A percentile compares a stretch with the other conserved stretches of the same genome.
Evolutionary conservation across 2,329 filamentous ascomycete species (phyloP).

Genomic region (Cucurbitaria berberidis): DNA sequence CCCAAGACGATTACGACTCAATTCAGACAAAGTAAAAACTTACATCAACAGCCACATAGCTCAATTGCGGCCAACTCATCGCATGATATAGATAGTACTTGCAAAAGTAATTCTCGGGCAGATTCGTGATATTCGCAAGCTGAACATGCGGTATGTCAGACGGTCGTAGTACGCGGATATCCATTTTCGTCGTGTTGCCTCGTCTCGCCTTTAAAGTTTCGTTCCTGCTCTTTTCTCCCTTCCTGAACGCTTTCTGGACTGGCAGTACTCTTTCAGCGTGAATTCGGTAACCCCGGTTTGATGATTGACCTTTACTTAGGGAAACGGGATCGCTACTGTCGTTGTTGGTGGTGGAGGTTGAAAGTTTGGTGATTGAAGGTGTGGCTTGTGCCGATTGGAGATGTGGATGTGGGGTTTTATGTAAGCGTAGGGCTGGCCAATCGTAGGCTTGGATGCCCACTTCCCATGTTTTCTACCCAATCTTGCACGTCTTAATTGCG

Average conservation of each 20-base stretch:
- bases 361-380: not conserved
- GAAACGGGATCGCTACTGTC: not conserved
- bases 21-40: slow-evolving; percentile 24
- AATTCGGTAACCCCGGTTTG: no score
- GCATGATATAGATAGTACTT: slow-evolving; percentile 99
- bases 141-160: slow-evolving; percentile 91
- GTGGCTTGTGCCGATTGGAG: slow-evolving; percentile 7
- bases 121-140: slow-evolving; percentile 97
- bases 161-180: slow-evolving; percentile 84
- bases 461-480: no score
- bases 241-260: no score
- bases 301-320: no score
- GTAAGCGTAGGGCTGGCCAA: slow-evolving; percentile 14
- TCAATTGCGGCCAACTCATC: slow-evolving; percentile 95
- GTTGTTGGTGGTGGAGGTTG: not conserved
- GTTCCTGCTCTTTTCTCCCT: no score
- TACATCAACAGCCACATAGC: slow-evolving; percentile 90
- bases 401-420: slow-evolving; percentile 4
- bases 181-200: slow-evolving; percentile 62
- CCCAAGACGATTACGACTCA: not conserved
- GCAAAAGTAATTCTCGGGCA: slow-evolving; percentile 99
- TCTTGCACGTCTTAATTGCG: no score
- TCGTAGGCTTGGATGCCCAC: not conserved
- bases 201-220: no score
- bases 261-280: no score